Conservation (phyloP, 2,329 filamentous ascomycete species). For the Diaporthe vexans region DNA sequence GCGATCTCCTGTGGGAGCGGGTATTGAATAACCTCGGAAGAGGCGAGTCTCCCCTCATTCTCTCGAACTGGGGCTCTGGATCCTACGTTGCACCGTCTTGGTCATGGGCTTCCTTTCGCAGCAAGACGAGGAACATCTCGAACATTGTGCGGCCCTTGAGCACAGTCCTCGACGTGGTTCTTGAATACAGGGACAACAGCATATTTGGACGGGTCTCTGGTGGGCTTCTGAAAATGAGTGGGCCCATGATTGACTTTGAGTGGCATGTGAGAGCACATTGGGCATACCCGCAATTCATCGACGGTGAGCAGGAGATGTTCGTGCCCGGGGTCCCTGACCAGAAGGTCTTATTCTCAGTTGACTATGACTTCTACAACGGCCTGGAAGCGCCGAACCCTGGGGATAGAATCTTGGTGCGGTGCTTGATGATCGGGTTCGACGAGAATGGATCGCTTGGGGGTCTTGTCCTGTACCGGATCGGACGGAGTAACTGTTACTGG, state of each 20-base stretch:
- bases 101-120: constrained; percentile 10
- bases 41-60: not conserved
- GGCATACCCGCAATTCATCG: constrained; percentile 3
- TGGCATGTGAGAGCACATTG: constrained; percentile 18
- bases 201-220: not conserved
- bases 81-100: constrained; percentile 13
- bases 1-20: constrained; percentile 16
- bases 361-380: constrained; percentile 16
- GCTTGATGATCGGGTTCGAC: not conserved
- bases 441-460: not conserved
- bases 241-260: not conserved
- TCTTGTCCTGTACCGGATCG: not conserved
- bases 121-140: constrained; percentile 15
- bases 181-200: constrained; percentile 4
- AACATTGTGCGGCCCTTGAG: constrained; percentile 12
- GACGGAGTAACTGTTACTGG: not conserved
- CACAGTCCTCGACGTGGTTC: not conserved
- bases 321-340: not conserved
- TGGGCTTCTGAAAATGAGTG: not conserved
- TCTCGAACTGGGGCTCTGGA: not conserved
- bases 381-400: not conserved
- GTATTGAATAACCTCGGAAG: not conserved
- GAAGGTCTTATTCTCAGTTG: constrained; percentile 9
- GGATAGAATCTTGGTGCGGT: not conserved
- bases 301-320: constrained; percentile 10